phyloP scores from a whole-genome alignment of 768 basidiomycete species.

The Boletales sp. region DNA sequence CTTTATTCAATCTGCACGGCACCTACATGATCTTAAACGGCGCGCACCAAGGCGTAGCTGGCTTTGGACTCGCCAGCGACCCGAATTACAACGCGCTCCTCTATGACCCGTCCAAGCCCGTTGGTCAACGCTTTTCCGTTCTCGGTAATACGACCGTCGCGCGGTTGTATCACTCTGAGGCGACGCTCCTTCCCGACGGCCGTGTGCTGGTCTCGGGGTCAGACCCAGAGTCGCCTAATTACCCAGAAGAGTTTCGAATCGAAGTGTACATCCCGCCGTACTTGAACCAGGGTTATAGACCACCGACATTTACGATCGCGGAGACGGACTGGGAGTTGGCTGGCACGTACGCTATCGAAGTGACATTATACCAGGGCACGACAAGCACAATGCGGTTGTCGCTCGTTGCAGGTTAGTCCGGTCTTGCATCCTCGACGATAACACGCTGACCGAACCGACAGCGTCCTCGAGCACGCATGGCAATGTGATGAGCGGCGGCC shows the following conservation, averaged over 20 bases:
- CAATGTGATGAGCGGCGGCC: slow-evolving; percentile 65
- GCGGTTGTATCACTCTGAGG: slow-evolving; percentile 77
- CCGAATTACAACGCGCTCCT: slow-evolving; percentile 65
- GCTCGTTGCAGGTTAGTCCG: slow-evolving; percentile 55
- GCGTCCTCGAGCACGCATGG: slow-evolving; percentile 77
- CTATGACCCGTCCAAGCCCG: slow-evolving; percentile 62
- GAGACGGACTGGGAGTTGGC: slow-evolving; percentile 63
- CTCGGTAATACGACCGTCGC: slow-evolving; percentile 66
- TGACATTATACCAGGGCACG: slow-evolving; percentile 38
- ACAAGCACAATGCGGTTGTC: slow-evolving; percentile 54
- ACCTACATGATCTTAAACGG: slow-evolving; percentile 77
- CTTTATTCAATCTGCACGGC: slow-evolving; percentile 28
- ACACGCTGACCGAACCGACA: slow-evolving; percentile 17
- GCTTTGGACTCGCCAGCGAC: slow-evolving; percentile 64
- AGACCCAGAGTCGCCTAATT: slow-evolving; percentile 59
- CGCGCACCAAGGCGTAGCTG: slow-evolving; percentile 64
- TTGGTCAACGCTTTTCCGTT: slow-evolving; percentile 62
- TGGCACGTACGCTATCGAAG: slow-evolving; percentile 49
- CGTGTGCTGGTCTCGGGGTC: slow-evolving; percentile 75
- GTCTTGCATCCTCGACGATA: not conserved
- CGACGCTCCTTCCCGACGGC: slow-evolving; percentile 70
- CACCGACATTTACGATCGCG: slow-evolving; percentile 59
- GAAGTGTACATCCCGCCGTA: slow-evolving; percentile 89
- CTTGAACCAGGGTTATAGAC: slow-evolving; percentile 55
- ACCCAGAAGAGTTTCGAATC: slow-evolving; percentile 75